Evolutionary conservation across 1,284 basidiomycete genomes (phyloP), one percentile per base, ranked within the genome.

Genomic region (Ustilago trichophora): DNA sequence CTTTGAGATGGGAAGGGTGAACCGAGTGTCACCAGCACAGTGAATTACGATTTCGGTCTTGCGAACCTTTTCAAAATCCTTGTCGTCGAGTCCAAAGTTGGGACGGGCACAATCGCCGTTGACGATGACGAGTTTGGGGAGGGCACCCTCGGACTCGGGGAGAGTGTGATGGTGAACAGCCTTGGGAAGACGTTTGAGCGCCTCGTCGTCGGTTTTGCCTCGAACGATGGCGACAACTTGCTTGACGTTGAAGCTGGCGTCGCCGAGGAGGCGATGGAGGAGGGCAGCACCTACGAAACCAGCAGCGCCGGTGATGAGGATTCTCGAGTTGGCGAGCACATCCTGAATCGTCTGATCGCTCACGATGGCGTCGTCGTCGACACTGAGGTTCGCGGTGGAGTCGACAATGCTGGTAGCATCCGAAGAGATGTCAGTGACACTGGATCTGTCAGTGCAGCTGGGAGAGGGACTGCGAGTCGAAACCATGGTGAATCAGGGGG

Each of bases 11-110:
- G 66, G 62, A 15, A 70, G 52, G 3, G 66, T 66, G 51, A 70
- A 70, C 15, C 66, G 40, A 7, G 66, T 66, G 50, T 70, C 66
- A 41, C 66, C 66, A 9, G 66, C 66, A 22, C 57, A 59, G 48
- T 70, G 66, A 31, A 70, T 70, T 42, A 70, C 66, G 42, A 66
- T 70, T 22, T 70, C 63, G 36, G 66, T 62, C 53, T 66, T 60
- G 45, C 56, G 51, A 11, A 66, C 66, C 33, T 56, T 51, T 36
- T 64, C 59, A 31, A 65, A 59, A 0, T 58, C 55, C 6, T 59
- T 32, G 27, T 55, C 62, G 46, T 55, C 33, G 25, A 70, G 36
- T 12, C 60, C 66, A 34, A 70, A 65, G 37, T 65, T 59, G 26
- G 66, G 60, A 24, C 53, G 44, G 11, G 57, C 56, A 32, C 66